These are phyloP conservation scores for Lentinula boryana DNA, from an alignment of 768 basidiomycete species.

Conservation along the genomic window DNA sequence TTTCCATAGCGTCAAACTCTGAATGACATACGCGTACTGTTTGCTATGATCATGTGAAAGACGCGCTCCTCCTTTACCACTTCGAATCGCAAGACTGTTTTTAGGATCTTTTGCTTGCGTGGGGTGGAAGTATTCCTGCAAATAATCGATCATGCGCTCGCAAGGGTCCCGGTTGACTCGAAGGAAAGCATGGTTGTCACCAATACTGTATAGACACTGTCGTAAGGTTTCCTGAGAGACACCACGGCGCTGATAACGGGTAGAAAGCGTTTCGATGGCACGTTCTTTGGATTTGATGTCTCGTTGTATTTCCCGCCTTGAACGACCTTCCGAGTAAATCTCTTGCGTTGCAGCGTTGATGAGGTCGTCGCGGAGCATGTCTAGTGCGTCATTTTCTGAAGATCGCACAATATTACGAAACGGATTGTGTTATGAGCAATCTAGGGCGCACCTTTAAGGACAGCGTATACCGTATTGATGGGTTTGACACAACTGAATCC, in stretches of 20 bases:
- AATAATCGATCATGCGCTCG: slow-evolving; percentile 72
- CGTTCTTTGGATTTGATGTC: slow-evolving; percentile 83
- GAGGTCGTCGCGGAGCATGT: slow-evolving; percentile 71
- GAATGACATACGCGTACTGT: slow-evolving; percentile 82
- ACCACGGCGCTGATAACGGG: slow-evolving; percentile 51
- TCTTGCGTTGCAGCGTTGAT: slow-evolving; percentile 76
- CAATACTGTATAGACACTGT: slow-evolving; percentile 83
- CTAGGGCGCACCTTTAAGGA: slow-evolving; percentile 29
- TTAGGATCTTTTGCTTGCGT: slow-evolving; percentile 60
- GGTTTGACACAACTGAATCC: slow-evolving; percentile 74
- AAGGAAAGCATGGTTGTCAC: slow-evolving; percentile 86
- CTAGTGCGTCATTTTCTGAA: slow-evolving; percentile 57
- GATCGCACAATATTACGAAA: too few relatives aligned
- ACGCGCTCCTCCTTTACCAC: slow-evolving; percentile 73
- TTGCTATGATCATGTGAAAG: slow-evolving; percentile 80
- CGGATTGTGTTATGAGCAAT: too few relatives aligned
- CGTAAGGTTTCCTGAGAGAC: slow-evolving; percentile 62
- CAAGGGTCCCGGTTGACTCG: slow-evolving; percentile 85
- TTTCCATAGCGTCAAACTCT: slow-evolving; percentile 82
- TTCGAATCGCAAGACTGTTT: slow-evolving; percentile 70
- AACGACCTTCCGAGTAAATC: slow-evolving; percentile 67
- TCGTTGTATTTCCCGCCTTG: slow-evolving; percentile 73
- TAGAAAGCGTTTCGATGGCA: slow-evolving; percentile 71
- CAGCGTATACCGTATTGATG: slow-evolving; percentile 66
- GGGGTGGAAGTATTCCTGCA: slow-evolving; percentile 75